Evolutionary conservation across 2,329 filamentous ascomycete genomes (phyloP), one percentile per base, ranked within the genome.

Genomic region (Xylaria arbuscula): DNA sequence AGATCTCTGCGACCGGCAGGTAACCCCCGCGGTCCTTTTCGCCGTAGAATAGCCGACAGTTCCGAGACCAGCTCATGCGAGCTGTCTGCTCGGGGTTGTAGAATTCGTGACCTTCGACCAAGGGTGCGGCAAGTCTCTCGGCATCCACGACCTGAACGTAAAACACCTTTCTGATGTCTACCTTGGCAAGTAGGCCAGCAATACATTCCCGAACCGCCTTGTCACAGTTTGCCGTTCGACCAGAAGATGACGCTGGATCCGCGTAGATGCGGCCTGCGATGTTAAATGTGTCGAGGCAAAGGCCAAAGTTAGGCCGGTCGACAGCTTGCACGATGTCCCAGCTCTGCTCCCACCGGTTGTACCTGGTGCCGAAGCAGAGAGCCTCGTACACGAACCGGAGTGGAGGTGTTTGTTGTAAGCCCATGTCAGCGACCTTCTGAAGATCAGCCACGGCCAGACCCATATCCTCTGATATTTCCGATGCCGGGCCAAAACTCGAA

Each of bases 201-300:
- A 93, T 78, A 0, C 89, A 90, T 0, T 81, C 80, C 8, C 79
- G 77, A 1, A 92, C 83, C 0, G 83, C 85, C 5, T 81, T 79
- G 2, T 91, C 87, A 8, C 87, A 90, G 68, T 87, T 82, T 0
- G 79, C 71, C 0, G 82, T 87, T 71, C 83, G 84, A 2, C 90
- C 87, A 0, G 81, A 81, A 0, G 80, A 71, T 0, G 83, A 78
- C 0, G 87, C 79, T 0, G 92, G 92, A 74, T 94, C 91, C 0
- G 90, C 92, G 72, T 88, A 94, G 67, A 93, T 87, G 6, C 89
- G 81, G 0, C 88, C 92, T 0, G 91, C 87, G 67, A 94, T 91
- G 78, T 94, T 93, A 81, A 93, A 94, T 0, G 89, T 93, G 78
- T 94, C 92, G 28, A 94, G 83, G 76, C 91, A 93, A 48, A 93